Evolutionary conservation across 1,284 basidiomycete species (phyloP).

Genomic region (Cryptococcus amylolentus): DNA sequence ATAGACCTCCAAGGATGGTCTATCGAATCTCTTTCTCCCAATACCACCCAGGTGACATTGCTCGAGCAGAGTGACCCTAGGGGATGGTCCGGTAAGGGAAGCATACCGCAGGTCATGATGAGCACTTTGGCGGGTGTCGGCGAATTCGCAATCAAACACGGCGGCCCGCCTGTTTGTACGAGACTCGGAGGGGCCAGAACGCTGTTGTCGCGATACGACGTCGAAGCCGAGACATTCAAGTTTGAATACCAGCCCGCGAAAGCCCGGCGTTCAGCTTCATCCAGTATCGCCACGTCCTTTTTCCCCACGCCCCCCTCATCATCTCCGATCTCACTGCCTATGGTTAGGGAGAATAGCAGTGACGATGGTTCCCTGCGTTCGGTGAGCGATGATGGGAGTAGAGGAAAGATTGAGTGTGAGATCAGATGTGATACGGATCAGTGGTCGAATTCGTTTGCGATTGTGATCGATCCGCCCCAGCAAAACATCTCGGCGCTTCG

Average conservation of each 20-base stretch:
- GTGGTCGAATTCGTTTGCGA: slow-evolving; percentile 82
- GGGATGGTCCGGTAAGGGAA: slow-evolving; percentile 93
- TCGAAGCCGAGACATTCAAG: slow-evolving; percentile 75
- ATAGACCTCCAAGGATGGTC: slow-evolving; percentile 96
- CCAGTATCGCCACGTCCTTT: slow-evolving; percentile 44
- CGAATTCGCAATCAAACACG: slow-evolving; percentile 90
- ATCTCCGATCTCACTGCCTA: not conserved
- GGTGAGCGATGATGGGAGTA: slow-evolving; percentile 8
- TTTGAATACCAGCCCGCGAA: slow-evolving; percentile 77
- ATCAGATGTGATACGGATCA: slow-evolving; percentile 89
- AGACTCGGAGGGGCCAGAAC: slow-evolving; percentile 74
- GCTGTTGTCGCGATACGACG: slow-evolving; percentile 74
- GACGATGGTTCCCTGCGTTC: slow-evolving; percentile 25
- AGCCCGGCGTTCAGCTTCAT: slow-evolving; percentile 53
- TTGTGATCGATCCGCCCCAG: slow-evolving; percentile 92
- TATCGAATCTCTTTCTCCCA: slow-evolving; percentile 91
- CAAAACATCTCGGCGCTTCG: slow-evolving; percentile 76
- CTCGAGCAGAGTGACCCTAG: slow-evolving; percentile 97
- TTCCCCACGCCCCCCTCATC: slow-evolving; percentile 4
- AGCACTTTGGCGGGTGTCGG: slow-evolving; percentile 80
- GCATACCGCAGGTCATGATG: slow-evolving; percentile 89
- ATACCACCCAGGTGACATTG: slow-evolving; percentile 87
- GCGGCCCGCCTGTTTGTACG: slow-evolving; percentile 86
- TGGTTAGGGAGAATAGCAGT: slow-evolving; percentile 16
- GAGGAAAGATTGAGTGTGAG: slow-evolving; percentile 73